Evolutionary conservation across 352 stramenopile species (phyloP), one percentile per base, ranked within the genome.

Genomic region (Globisporangium radiosum): DNA sequence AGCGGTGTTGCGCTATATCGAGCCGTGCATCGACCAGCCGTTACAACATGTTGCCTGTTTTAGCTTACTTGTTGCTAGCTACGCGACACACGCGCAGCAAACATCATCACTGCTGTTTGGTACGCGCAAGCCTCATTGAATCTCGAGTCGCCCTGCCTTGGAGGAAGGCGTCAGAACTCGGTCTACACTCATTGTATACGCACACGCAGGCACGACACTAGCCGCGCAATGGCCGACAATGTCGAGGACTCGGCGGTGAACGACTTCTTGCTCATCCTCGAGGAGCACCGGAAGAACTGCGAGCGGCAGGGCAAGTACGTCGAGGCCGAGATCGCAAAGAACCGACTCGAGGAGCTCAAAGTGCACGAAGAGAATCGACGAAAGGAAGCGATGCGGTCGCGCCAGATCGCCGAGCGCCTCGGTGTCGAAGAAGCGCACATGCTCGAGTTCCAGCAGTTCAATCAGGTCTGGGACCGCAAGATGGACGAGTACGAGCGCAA

Each of bases 381-480:
- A 36, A 90, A 88, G 66, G 94, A 98, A 66, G 89, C 92, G n/a
- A 97, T 98, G 88, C 87, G 94, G 38, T 97, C 89, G 25, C 76
- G 94, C 51, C 94, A 98, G 70, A 97, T 98, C 49, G 90, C 93
- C 37, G 95, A 99, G 64, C 80, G 90, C 4, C 68, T 98, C 4
- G 95, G 92, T 37, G 88, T 99, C 11, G 94, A 99, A 62, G 95
- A 99, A 66, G 92, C 95, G n/a, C 95, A 98, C 71, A 98, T 98
- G 93, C 85, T 98, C 50, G 95, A 99, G 78, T 98, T 98, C 65
- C 94, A 98, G 77, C 91, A 98, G 70, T 98, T 98, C 62, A 98
- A 98, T 75, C 74, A 93, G 44, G 78, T 96, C 43, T 98, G 95
- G 95, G 94, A 98, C 66, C 87, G 94, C 59, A 98, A 97, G 70